Base-by-base conservation (phyloP, 768 basidiomycete species). In the Roridomyces roridus region DNA sequence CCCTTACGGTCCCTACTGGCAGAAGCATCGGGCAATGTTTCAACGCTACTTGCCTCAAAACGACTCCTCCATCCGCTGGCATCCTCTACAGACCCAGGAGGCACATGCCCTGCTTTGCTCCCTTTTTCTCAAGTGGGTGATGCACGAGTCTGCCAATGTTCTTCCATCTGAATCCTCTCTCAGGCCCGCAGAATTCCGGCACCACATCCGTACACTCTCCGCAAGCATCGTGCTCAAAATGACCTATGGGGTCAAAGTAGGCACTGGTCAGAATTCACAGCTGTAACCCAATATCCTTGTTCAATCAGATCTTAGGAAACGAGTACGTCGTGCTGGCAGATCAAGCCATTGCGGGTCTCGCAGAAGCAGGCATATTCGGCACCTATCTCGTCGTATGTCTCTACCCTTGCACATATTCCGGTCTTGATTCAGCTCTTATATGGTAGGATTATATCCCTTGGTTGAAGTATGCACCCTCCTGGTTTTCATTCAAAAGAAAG, bases 391-490 rank as follows among this genome's bases (percentile, higher is more conserved):
- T 81, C 41, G 67, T 80, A 68, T 51, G 68, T 69, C 65, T 45
- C 11, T 48, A 24, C 24, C 15, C 15, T 28, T 18, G 12, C 20
- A 10, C 8, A 20, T n/a, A 6, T 5, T 2, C 20, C 5, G 24
- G 37, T n/a, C n/a, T n/a, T n/a, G n/a, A n/a, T n/a, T n/a, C n/a
- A n/a, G n/a, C n/a, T n/a, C 50, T 46, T n/a, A n/a, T n/a, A 10
- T 35, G 17, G 31, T 44, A 72, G 71, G 72, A 73, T 50, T 74
- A 73, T 55, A 37, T 72, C 14, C 72, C 74, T 3, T 51, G 62
- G 8, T 55, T 83, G 28, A 78, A 77, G 54, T 66, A 80, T 45
- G 56, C 78, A 2, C 81, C 80, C 18, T 46, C 67, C 5, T 82
- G 71, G 71, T 64, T 82, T 31, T 77, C 62, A 2, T 82, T 80